Conservation (phyloP, 2,329 filamentous ascomycete genomes). For the Dendrostoma leiphaemia region DNA sequence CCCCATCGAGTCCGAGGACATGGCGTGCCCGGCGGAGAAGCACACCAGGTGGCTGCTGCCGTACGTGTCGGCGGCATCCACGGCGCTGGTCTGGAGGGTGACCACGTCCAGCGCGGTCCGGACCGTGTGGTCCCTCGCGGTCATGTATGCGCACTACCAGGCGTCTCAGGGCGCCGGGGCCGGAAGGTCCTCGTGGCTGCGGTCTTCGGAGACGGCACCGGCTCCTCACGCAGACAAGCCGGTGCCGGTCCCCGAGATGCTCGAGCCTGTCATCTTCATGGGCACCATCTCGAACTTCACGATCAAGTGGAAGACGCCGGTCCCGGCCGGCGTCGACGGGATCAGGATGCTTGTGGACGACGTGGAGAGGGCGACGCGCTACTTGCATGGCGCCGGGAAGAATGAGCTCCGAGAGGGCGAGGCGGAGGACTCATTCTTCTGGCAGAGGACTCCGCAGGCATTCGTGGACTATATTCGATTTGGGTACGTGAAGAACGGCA, state of each 20-base stretch:
- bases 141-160: background rate
- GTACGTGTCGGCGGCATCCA: constrained; percentile 78
- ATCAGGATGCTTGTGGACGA: constrained; percentile 82
- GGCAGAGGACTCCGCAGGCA: constrained; percentile 20
- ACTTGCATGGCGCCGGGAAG: constrained; percentile 40
- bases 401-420: constrained; percentile 4
- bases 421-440: constrained; percentile 10
- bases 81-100: constrained; percentile 76
- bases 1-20: constrained; percentile 33
- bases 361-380: constrained; percentile 75
- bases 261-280: constrained; percentile 34
- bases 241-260: background rate
- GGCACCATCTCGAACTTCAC: constrained; percentile 96
- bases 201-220: background rate
- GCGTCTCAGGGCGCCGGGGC: background rate
- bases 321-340: constrained; percentile 62
- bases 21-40: constrained; percentile 62
- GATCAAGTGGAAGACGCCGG: constrained; percentile 52
- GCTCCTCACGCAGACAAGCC: background rate
- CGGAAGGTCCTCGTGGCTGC: background rate
- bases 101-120: constrained; percentile 63
- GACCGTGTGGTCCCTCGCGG: constrained; percentile 2
- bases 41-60: constrained; percentile 85
- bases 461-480: constrained; percentile 21
- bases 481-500: constrained; percentile 17